Percentiles rank a stretch among this genome's conserved stretches.
Conservation (phyloP, 441 rosid genomes). For the Adansonia grandidieri region DNA sequence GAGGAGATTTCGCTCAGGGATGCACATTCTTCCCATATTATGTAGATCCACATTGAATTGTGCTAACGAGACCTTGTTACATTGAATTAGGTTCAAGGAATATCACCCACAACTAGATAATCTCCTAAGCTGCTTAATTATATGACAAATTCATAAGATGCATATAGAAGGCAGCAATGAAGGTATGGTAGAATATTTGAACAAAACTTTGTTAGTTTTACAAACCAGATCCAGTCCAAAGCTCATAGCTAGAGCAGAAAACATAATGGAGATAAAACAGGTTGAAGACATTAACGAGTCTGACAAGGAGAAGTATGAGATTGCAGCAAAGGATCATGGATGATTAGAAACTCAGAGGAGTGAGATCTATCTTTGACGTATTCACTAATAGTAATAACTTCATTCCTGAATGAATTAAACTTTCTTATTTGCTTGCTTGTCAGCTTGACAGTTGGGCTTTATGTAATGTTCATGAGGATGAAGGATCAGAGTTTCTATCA, state of each 20-base stretch:
- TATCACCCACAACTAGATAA: neutral
- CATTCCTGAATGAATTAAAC: neutral
- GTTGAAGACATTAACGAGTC: neutral
- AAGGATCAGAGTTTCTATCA: conserved; percentile 17
- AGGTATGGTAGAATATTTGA: conserved; percentile 9
- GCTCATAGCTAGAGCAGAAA: neutral
- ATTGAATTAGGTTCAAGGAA: neutral
- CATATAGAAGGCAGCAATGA: neutral
- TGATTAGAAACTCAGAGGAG: neutral
- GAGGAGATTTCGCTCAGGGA: neutral
- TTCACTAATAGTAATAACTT: neutral
- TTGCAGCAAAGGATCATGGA: too few species aligned
- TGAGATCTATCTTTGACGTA: too few species aligned
- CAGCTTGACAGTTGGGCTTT: conserved; percentile 24
- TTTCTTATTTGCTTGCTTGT: neutral
- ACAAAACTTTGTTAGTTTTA: neutral
- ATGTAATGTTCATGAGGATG: conserved; percentile 18
- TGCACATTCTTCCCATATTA: neutral
- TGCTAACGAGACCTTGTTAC: neutral
- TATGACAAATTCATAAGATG: neutral
- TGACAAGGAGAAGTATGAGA: neutral
- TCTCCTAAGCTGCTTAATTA: neutral
- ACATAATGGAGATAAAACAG: neutral
- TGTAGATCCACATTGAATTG: neutral
- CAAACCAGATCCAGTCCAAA: neutral